These are phyloP conservation scores for Verbena officinalis DNA, from an alignment of 257 asterid species.

Conservation along the genomic window DNA sequence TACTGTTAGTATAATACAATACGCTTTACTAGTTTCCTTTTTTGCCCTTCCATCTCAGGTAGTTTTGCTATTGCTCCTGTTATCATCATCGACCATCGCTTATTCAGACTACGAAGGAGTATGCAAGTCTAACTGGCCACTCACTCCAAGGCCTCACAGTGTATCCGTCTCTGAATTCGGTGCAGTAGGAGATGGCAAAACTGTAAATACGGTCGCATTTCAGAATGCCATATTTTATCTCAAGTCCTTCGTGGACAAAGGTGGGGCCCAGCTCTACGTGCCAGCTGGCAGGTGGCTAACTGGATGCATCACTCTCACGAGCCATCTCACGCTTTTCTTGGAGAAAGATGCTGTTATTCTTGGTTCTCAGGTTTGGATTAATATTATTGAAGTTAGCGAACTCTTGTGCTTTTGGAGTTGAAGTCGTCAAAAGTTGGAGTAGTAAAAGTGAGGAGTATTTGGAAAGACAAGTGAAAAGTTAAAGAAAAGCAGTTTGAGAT, in stretches of 20 bases:
- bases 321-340: conserved; percentile 93
- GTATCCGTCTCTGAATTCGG: conserved; percentile 92
- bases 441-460: no score
- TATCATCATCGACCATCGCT: conserved; percentile 36
- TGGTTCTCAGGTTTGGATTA: conserved; percentile 71
- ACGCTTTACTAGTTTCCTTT: conserved; percentile 24
- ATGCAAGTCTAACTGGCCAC: conserved; percentile 67
- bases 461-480: no score
- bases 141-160: conserved; percentile 96
- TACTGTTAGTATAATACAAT: conserved; percentile 2
- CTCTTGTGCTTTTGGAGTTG: neutral
- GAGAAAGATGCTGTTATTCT: conserved; percentile 89
- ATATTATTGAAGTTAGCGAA: no score
- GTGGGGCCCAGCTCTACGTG: conserved; percentile 97
- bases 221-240: conserved; percentile 98
- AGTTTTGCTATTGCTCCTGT: conserved; percentile 64
- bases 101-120: conserved; percentile 53
- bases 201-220: conserved; percentile 83
- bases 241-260: conserved; percentile 92
- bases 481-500: no score
- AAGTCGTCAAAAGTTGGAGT: no score
- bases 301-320: conserved; percentile 86
- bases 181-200: conserved; percentile 93
- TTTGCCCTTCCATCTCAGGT: conserved; percentile 50
- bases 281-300: conserved; percentile 94